These are phyloP conservation scores for Pluteus cervinus DNA, from an alignment of 768 basidiomycete genomes.

Conservation along the genomic window DNA sequence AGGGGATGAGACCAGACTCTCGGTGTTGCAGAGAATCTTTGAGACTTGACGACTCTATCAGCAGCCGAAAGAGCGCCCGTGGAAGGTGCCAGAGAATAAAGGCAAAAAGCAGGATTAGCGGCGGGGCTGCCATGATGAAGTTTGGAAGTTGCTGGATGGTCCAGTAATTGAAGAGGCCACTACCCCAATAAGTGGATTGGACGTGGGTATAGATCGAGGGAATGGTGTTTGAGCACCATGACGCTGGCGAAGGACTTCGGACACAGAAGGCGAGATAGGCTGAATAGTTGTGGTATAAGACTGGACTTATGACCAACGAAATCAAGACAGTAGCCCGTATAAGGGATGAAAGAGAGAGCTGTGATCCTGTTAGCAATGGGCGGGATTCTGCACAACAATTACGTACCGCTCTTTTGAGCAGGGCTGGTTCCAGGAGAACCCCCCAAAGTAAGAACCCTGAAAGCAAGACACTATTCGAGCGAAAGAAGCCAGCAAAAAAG, in stretches of 20 bases:
- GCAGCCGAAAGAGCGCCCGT: slow-evolving; percentile 8
- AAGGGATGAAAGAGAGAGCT: slow-evolving; percentile 29
- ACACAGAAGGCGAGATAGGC: slow-evolving; percentile 69
- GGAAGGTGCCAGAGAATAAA: slow-evolving; percentile 32
- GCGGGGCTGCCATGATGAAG: slow-evolving; percentile 73
- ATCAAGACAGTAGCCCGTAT: slow-evolving; percentile 35
- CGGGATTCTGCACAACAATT: slow-evolving; percentile 1
- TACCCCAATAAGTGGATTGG: slow-evolving; percentile 83
- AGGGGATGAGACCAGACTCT: neutral
- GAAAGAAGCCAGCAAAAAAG: slow-evolving; percentile 55
- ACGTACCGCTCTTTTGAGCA: slow-evolving; percentile 30
- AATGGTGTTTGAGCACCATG: slow-evolving; percentile 60
- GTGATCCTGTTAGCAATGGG: slow-evolving; percentile 6
- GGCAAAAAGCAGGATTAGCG: slow-evolving; percentile 45
- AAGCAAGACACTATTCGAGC: slow-evolving; percentile 75
- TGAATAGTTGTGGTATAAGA: slow-evolving; percentile 60
- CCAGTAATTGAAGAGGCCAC: slow-evolving; percentile 87
- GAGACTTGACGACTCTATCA: neutral
- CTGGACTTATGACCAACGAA: slow-evolving; percentile 52
- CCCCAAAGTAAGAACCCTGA: slow-evolving; percentile 80
- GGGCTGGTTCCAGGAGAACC: slow-evolving; percentile 47
- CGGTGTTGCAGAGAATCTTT: neutral
- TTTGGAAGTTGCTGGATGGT: slow-evolving; percentile 79
- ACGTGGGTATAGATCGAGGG: slow-evolving; percentile 81
- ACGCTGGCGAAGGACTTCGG: slow-evolving; percentile 6